phyloP scores from a whole-genome alignment of 176 grass and related monocot species.

The Oryza glaberrima region DNA sequence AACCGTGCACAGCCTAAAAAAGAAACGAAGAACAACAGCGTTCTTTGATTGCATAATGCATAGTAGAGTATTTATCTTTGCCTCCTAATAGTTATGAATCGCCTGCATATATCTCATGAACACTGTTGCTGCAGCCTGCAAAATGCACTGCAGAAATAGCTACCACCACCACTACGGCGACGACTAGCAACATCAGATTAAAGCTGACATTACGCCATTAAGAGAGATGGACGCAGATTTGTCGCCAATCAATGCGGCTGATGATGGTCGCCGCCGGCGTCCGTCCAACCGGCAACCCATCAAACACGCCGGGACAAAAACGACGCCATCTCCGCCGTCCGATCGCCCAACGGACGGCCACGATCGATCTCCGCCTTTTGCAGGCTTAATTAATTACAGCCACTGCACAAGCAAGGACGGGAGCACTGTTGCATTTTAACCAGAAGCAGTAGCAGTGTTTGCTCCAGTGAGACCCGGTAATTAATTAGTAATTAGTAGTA shows the following conservation, averaged over 20 bases:
- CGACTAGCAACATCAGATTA: neutral
- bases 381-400: constrained; percentile 13
- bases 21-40: too few species aligned
- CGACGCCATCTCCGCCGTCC: neutral
- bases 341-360: neutral
- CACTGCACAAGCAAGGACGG: neutral
- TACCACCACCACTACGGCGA: too few species aligned
- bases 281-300: neutral
- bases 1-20: too few species aligned
- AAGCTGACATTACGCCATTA: neutral
- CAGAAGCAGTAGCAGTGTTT: neutral
- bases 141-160: too few species aligned
- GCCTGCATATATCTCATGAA: neutral
- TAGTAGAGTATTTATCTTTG: too few species aligned
- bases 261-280: neutral
- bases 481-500: too few species aligned
- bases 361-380: neutral
- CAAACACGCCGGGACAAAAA: neutral
- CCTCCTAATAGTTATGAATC: neutral
- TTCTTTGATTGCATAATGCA: too few species aligned
- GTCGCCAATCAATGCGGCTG: neutral
- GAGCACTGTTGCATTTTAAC: constrained; percentile 35
- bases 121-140: too few species aligned
- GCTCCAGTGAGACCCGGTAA: neutral
- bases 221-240: neutral